A percentile compares a stretch with the other conserved stretches of the same genome.
phyloP scores from a whole-genome alignment of 306 rosid genomes.

The Canavalia gladiata region DNA sequence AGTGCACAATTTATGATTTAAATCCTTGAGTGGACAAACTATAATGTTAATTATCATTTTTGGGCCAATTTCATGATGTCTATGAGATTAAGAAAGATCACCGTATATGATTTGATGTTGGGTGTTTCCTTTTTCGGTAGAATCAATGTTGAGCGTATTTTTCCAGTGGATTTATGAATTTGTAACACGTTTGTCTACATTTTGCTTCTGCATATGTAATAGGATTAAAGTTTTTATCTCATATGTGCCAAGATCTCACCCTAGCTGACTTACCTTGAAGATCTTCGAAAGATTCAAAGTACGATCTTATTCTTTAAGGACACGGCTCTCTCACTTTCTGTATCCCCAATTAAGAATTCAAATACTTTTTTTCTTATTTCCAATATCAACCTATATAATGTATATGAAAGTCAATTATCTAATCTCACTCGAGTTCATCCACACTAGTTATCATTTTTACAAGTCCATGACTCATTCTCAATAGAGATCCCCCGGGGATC shows the following conservation, averaged over 20 bases:
- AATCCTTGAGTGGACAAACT: neutral
- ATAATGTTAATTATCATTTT: neutral
- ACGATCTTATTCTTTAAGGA: neutral
- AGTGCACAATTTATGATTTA: neutral
- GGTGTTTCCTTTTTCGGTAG: too few species aligned
- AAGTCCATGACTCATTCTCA: too few species aligned
- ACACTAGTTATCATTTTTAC: too few species aligned
- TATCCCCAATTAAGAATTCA: neutral
- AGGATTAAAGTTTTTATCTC: neutral
- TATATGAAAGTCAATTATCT: neutral
- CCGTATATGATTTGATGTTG: neutral
- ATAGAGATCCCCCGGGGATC: too few species aligned
- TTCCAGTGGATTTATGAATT: neutral
- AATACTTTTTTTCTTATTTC: neutral
- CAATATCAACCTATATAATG: neutral
- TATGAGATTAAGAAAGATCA: neutral
- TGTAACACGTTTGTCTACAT: neutral
- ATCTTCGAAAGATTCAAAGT: neutral
- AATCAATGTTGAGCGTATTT: too few species aligned
- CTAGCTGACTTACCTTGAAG: neutral
- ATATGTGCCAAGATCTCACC: neutral
- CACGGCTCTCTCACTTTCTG: neutral
- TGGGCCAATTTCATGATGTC: neutral
- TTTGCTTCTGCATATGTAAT: neutral
- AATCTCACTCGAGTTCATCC: too few species aligned